Evolutionary conservation across 1,284 basidiomycete genomes (phyloP), one percentile per base, ranked within the genome.

Genomic region (Singerocomus inundabilis): DNA sequence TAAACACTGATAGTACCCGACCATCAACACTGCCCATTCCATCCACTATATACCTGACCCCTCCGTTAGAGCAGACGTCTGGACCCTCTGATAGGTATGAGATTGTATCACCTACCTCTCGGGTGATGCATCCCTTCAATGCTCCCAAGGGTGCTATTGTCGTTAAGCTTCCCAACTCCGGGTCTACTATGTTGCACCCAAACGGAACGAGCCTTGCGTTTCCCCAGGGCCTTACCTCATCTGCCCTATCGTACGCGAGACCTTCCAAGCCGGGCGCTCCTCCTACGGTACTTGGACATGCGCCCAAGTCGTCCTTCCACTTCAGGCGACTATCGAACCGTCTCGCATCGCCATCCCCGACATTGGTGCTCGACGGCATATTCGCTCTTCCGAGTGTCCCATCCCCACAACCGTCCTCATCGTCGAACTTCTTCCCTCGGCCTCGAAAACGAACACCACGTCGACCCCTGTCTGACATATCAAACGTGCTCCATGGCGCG

Each of bases 301-400:
- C 15, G n/a, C 16, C 43, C 18, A 44, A 38, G 28, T 6, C 48
- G 7, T 2, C 25, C 15, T 13, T 34, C 33, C 21, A 33, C 16
- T 11, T 26, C 0, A 40, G 16, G 8, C 46, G 47, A 6, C 18
- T 29, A 13, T 39, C 42, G 4, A 44, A 15, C 29, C 54, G 45
- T 1, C 12, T 4, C 13, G 15, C 18, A 3, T 47, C 59, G 15
- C 46, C 49, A 32, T 44, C 60, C 21, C 60, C 60, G 1, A 51
- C 51, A 0, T 12, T 60, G 32, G 57, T 60, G 0, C 42, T 62
- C 32, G 59, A 60, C 2, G 59, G 62, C 4, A 46, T 62, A n/a
- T 60, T 60, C 6, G 60, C 60, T 12, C 51, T 62, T 32, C 46
- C 60, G 1, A 30, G 12, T 10, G 6, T n/a, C n/a, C n/a, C 26